Conservation (phyloP, 306 rosid genomes). For the Rosa chinensis region DNA sequence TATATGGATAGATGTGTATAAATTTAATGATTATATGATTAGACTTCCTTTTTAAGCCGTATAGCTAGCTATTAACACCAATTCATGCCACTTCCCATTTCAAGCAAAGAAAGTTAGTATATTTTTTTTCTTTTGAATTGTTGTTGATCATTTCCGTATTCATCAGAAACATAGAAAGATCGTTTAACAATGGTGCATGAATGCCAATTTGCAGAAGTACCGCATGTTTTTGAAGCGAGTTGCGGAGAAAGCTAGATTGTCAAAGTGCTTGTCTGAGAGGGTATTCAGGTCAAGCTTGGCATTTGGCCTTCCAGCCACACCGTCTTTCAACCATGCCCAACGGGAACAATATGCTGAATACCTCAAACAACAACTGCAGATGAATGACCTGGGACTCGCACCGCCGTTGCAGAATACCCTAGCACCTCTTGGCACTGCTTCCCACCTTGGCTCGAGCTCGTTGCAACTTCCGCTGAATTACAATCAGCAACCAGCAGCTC, state of each 20-base stretch:
- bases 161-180: neutral
- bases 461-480: constrained; percentile 8
- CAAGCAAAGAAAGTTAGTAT: neutral
- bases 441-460: constrained; percentile 11
- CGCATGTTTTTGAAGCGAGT: constrained; percentile 48
- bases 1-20: neutral
- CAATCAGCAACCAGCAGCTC: constrained; percentile 2
- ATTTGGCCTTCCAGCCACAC: constrained; percentile 21
- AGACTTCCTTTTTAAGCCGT: neutral
- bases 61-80: neutral
- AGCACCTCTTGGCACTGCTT: neutral
- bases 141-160: neutral
- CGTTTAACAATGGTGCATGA: neutral
- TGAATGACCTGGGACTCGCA: neutral
- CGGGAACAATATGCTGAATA: constrained; percentile 1
- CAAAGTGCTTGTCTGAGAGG: constrained; percentile 32
- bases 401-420: neutral
- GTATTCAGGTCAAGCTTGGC: constrained; percentile 49
- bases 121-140: neutral
- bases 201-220: constrained; percentile 49
- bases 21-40: neutral
- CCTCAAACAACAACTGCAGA: constrained; percentile 11
- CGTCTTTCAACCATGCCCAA: constrained; percentile 13
- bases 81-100: neutral
- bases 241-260: constrained; percentile 30